Conservation (phyloP, 2,329 filamentous ascomycete genomes). For the Zymoseptoria tritici region DNA sequence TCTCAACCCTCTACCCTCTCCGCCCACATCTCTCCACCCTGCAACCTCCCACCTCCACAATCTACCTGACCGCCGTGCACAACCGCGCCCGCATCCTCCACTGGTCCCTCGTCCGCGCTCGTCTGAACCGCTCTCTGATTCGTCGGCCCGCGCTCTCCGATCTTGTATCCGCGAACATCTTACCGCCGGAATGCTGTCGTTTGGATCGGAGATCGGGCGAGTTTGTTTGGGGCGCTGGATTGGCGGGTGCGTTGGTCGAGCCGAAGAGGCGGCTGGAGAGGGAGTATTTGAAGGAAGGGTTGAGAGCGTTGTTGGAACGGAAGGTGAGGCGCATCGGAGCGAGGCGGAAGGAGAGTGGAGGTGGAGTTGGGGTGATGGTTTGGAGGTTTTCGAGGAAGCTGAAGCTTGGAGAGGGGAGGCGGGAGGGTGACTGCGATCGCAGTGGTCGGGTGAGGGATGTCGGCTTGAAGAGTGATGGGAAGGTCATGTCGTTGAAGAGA, state of each 20-base stretch:
- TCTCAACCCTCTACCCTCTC: conserved; percentile 51
- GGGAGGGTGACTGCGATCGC: not conserved
- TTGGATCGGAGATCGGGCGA: conserved; percentile 28
- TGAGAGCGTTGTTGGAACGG: conserved; percentile 56
- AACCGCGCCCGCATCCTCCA: conserved; percentile 57
- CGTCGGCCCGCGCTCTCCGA: conserved; percentile 52
- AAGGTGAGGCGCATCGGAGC: conserved; percentile 31
- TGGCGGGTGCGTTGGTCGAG: conserved; percentile 57
- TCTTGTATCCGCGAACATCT: conserved; percentile 56
- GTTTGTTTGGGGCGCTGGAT: conserved; percentile 29
- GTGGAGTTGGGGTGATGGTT: conserved; percentile 35
- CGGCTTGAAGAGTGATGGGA: not conserved
- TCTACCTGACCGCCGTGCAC: conserved; percentile 61
- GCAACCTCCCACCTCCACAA: conserved; percentile 56
- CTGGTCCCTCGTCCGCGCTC: conserved; percentile 58
- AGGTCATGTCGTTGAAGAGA: conserved; percentile 43
- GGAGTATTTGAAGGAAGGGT: conserved; percentile 59
- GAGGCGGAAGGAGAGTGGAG: conserved; percentile 26
- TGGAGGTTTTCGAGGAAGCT: conserved; percentile 34
- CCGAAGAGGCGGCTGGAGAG: conserved; percentile 56
- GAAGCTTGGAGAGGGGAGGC: conserved; percentile 34
- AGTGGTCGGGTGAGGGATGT: not conserved
- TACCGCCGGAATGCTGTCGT: conserved; percentile 54
- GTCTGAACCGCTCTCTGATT: conserved; percentile 54
- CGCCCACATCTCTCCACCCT: conserved; percentile 52